Percentiles rank a stretch among this genome's conserved stretches.
Conservation (phyloP, 352 stramenopile species). For the Phytophthora citricola region DNA sequence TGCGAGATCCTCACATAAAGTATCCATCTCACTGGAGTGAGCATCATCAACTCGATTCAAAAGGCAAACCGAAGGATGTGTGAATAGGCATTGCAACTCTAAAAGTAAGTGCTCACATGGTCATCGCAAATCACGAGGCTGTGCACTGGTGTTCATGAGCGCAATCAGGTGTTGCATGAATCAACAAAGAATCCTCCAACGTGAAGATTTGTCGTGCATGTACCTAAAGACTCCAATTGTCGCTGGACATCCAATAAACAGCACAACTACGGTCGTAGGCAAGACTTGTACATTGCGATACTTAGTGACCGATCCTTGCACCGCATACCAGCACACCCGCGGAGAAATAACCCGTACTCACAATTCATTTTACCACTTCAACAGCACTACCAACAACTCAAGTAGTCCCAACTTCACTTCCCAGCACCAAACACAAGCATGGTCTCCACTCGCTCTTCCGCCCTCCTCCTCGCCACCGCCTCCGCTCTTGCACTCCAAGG, state of each 20-base stretch:
- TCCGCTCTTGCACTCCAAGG: neutral
- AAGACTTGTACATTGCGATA: no score
- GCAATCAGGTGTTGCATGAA: neutral
- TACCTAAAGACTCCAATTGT: neutral
- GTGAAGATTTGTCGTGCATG: no score
- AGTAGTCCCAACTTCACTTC: neutral
- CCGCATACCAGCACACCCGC: no score
- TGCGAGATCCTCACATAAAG: neutral
- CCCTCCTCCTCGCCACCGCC: neutral
- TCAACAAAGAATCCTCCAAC: no score
- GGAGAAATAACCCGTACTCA: neutral
- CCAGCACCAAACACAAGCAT: slow-evolving; percentile 3
- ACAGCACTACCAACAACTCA: neutral
- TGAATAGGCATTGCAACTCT: neutral
- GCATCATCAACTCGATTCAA: neutral
- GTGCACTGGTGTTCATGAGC: neutral
- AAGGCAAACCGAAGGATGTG: neutral
- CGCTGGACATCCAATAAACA: no score
- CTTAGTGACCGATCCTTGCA: no score
- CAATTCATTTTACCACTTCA: slow-evolving; percentile 4
- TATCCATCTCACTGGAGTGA: neutral
- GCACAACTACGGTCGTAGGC: no score
- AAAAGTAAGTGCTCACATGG: neutral
- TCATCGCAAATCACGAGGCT: no score
- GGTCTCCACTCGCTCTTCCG: slow-evolving; percentile 6